Conservation (phyloP, 257 asterid species). For the Petunia axillaris region DNA sequence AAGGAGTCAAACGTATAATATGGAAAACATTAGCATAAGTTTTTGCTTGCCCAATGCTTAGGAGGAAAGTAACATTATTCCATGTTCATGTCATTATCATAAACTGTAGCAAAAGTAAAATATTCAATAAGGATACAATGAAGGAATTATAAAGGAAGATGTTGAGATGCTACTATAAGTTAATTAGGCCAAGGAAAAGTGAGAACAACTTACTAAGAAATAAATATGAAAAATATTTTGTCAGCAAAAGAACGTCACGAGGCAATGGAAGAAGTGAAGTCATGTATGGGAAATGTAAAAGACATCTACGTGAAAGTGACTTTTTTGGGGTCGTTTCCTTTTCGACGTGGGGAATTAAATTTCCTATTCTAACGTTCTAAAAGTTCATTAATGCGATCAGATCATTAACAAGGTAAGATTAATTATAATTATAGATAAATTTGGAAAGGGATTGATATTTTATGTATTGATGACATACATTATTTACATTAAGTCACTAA, state of each 20-base stretch:
- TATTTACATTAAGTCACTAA: too few species aligned
- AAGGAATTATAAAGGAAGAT: not conserved
- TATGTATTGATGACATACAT: too few species aligned
- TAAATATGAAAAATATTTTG: not conserved
- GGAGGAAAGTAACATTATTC: too few species aligned
- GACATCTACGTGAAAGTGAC: not conserved
- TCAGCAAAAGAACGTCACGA: not conserved
- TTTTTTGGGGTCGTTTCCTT: not conserved
- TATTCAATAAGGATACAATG: not conserved
- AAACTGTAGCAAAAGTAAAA: slow-evolving; percentile 15
- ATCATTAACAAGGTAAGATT: too few species aligned
- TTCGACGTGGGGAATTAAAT: not conserved
- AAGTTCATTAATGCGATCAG: too few species aligned
- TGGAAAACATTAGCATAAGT: not conserved
- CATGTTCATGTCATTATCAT: not conserved
- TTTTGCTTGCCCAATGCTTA: too few species aligned
- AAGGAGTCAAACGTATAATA: not conserved
- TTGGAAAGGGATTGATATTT: too few species aligned
- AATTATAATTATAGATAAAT: too few species aligned
- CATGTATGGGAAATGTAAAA: not conserved
- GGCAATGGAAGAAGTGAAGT: not conserved
- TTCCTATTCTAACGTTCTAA: too few species aligned
- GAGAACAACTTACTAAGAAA: too few species aligned
- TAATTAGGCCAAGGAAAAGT: not conserved
- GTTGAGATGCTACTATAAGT: not conserved